Conservation (phyloP, 306 rosid species). For the Citrullus amarus region DNA sequence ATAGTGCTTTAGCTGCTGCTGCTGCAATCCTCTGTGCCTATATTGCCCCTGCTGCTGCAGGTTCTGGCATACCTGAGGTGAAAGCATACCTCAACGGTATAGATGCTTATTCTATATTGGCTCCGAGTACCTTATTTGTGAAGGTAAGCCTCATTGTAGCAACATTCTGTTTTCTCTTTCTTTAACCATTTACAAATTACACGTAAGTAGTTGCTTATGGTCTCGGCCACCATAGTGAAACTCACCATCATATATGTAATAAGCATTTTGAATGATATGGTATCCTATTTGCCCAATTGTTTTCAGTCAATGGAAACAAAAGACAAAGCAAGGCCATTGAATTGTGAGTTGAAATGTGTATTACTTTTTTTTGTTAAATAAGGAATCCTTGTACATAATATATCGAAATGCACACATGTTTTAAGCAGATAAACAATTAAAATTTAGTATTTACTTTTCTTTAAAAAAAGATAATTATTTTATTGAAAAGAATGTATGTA, state of each 20-base stretch:
- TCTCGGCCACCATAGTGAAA: background rate
- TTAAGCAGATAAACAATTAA: background rate
- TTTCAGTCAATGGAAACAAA: background rate
- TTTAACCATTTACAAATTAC: background rate
- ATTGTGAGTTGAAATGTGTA: background rate
- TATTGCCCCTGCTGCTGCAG: constrained; percentile 75
- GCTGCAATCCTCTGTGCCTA: constrained; percentile 60
- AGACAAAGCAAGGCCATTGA: background rate
- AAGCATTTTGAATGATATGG: background rate
- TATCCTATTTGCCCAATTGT: background rate
- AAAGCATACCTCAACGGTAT: constrained; percentile 83
- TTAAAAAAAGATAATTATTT: background rate
- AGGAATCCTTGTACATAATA: background rate
- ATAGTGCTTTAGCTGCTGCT: constrained; percentile 39
- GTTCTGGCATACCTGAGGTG: constrained; percentile 86
- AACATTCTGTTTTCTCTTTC: background rate
- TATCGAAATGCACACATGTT: background rate
- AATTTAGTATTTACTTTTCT: background rate
- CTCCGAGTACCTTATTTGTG: constrained; percentile 67
- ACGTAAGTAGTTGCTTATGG: background rate
- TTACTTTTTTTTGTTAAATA: background rate
- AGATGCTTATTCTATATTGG: constrained; percentile 61
- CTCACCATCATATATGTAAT: background rate
- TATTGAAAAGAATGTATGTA: background rate
- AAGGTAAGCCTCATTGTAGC: constrained; percentile 33